phyloP scores from a whole-genome alignment of 1,284 basidiomycete genomes.

The Kwoniella shivajii region DNA sequence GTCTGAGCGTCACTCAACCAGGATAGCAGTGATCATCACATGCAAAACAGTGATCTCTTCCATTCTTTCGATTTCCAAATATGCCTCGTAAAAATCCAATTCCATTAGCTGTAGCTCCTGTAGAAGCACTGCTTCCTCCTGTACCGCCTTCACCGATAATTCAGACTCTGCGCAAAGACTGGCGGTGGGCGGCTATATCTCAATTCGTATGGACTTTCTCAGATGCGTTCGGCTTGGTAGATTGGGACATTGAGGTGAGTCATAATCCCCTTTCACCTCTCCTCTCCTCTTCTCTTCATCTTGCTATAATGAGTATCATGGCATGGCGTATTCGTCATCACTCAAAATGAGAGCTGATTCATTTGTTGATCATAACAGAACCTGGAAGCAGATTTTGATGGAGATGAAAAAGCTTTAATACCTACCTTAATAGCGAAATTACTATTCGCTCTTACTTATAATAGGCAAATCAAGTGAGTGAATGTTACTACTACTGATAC shows the following conservation, averaged over 20 bases:
- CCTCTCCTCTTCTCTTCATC: neutral
- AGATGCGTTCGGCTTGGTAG: constrained; percentile 48
- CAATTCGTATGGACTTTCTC: constrained; percentile 54
- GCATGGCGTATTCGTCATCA: too few relatives aligned
- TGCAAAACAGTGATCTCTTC: neutral
- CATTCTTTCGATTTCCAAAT: neutral
- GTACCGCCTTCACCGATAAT: constrained; percentile 50
- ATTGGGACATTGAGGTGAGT: constrained; percentile 53
- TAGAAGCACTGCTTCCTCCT: constrained; percentile 32
- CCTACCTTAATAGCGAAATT: constrained; percentile 56
- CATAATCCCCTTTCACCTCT: neutral
- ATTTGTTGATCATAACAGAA: constrained; percentile 29
- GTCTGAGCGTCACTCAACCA: neutral
- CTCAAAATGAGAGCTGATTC: too few relatives aligned
- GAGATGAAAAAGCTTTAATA: constrained; percentile 52
- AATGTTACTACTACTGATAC: neutral
- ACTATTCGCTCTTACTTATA: constrained; percentile 58
- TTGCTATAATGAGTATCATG: too few relatives aligned
- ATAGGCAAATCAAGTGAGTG: constrained; percentile 57
- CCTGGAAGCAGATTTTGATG: constrained; percentile 58
- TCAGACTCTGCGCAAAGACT: constrained; percentile 47
- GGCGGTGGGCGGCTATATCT: constrained; percentile 52
- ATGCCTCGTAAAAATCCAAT: constrained; percentile 38
- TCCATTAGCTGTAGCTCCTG: constrained; percentile 26
- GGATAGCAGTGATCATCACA: neutral